A percentile compares a stretch with the other conserved stretches of the same genome.
Evolutionary conservation across 371 early-diverging fungal species (phyloP).

Genomic region (Mortierella sp.): DNA sequence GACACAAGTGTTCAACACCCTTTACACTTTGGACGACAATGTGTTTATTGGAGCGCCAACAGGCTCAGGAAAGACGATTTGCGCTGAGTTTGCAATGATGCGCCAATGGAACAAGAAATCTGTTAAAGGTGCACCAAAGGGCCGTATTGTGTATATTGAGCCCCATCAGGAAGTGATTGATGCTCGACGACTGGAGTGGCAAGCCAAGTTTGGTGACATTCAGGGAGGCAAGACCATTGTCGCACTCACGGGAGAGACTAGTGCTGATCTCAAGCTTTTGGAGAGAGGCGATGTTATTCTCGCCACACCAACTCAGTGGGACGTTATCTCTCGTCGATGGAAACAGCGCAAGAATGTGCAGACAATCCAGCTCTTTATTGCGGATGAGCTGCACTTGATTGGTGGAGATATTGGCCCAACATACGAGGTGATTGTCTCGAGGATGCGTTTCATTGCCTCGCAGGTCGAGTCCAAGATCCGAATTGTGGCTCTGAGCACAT

Average conservation of each 20-base stretch:
- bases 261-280: slow-evolving; percentile 88
- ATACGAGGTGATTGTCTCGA: slow-evolving; percentile 90
- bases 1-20: slow-evolving; percentile 93
- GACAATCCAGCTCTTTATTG: slow-evolving; percentile 89
- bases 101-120: slow-evolving; percentile 79
- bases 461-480: slow-evolving; percentile 85
- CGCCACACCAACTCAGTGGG: slow-evolving; percentile 98
- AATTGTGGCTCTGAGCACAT: slow-evolving; percentile 90
- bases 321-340: slow-evolving; percentile 96
- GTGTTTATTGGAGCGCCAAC: slow-evolving; percentile 97
- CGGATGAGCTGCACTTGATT: slow-evolving; percentile 97
- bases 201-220: slow-evolving; percentile 76
- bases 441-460: slow-evolving; percentile 92
- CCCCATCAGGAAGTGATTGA: slow-evolving; percentile 98
- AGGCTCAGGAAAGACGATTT: slow-evolving; percentile 97
- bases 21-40: slow-evolving; percentile 93
- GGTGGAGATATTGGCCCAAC: slow-evolving; percentile 88
- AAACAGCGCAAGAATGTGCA: slow-evolving; percentile 93
- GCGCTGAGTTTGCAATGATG: slow-evolving; percentile 95
- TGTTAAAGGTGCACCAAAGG: slow-evolving; percentile 39
- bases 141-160: slow-evolving; percentile 93
- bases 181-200: slow-evolving; percentile 95
- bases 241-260: slow-evolving; percentile 95
- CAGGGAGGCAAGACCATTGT: slow-evolving; percentile 87
- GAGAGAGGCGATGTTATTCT: slow-evolving; percentile 92